Conservation (phyloP, 2,329 filamentous ascomycete genomes). For the Claviceps sp. region DNA sequence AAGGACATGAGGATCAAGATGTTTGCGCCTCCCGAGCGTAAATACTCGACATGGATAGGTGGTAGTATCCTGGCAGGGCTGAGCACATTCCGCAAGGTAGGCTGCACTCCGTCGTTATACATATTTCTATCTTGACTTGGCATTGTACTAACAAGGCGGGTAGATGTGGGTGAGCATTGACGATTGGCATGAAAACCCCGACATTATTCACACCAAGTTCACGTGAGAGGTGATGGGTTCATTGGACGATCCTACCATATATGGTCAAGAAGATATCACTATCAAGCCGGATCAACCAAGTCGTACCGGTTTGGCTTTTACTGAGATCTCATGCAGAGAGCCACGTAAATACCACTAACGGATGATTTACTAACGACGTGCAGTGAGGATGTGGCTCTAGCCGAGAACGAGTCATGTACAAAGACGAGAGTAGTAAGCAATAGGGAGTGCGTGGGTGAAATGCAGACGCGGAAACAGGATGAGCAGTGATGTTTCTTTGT, state of each 20-base stretch:
- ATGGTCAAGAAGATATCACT: background rate
- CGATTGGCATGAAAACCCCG: constrained; percentile 99
- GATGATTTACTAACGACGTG: background rate
- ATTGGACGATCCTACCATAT: background rate
- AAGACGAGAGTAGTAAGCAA: background rate
- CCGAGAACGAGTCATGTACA: background rate
- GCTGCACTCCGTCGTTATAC: constrained; percentile 9
- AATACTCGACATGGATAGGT: constrained; percentile 98
- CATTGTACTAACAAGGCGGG: constrained; percentile 3
- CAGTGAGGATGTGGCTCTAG: background rate
- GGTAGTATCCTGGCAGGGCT: constrained; percentile 92
- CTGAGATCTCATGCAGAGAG: background rate
- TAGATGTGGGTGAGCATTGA: constrained; percentile 99
- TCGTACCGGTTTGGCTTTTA: background rate
- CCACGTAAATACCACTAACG: background rate
- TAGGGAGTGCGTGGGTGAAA: background rate
- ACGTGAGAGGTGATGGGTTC: constrained; percentile 39
- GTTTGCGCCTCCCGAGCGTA: constrained; percentile 90
- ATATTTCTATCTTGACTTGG: background rate
- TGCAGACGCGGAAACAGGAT: background rate
- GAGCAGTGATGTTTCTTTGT: background rate
- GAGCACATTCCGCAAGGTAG: constrained; percentile 95
- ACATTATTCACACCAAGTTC: constrained; percentile 97
- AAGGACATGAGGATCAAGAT: constrained; percentile 99
- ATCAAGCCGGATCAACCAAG: background rate